Conservation (phyloP, 495 filamentous ascomycete species). For the Penicillium cosmopolitanum region DNA sequence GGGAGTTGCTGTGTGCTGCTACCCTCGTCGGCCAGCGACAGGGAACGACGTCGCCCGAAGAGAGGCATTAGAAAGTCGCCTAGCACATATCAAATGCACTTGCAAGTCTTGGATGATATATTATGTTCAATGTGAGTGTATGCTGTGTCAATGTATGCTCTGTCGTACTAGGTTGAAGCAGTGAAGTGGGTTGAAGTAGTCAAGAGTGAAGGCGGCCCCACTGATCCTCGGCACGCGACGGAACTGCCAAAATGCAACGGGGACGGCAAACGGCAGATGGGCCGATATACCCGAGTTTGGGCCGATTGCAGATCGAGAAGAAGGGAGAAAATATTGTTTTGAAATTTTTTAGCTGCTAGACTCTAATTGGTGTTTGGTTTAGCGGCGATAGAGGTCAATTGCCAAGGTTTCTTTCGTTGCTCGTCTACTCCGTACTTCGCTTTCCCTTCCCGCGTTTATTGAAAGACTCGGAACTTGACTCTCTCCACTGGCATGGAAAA, state of each 20-base stretch:
- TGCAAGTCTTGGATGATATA: not conserved
- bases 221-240: conserved; percentile 25
- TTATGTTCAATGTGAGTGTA: too few relatives aligned
- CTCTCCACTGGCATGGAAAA: not conserved
- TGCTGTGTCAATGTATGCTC: not conserved
- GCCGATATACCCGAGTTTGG: conserved; percentile 17
- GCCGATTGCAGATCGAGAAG: not conserved
- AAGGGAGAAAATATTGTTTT: too few relatives aligned
- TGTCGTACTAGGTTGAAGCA: not conserved
- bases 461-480: too few relatives aligned
- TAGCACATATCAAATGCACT: not conserved
- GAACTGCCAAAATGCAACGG: conserved; percentile 3
- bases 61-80: conserved; percentile 11
- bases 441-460: too few relatives aligned
- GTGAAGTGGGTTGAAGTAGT: conserved; percentile 5
- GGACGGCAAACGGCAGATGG: not conserved
- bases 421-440: too few relatives aligned
- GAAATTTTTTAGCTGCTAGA: too few relatives aligned
- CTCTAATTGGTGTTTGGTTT: too few relatives aligned
- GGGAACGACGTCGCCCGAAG: conserved; percentile 29
- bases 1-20: conserved; percentile 48
- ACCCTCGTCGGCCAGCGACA: conserved; percentile 5
- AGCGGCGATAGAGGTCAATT: too few relatives aligned
- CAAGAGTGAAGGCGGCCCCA: not conserved
- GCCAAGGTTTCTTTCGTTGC: too few relatives aligned